phyloP scores from a whole-genome alignment of 805 yeast species.

The Candida andamanensis region DNA sequence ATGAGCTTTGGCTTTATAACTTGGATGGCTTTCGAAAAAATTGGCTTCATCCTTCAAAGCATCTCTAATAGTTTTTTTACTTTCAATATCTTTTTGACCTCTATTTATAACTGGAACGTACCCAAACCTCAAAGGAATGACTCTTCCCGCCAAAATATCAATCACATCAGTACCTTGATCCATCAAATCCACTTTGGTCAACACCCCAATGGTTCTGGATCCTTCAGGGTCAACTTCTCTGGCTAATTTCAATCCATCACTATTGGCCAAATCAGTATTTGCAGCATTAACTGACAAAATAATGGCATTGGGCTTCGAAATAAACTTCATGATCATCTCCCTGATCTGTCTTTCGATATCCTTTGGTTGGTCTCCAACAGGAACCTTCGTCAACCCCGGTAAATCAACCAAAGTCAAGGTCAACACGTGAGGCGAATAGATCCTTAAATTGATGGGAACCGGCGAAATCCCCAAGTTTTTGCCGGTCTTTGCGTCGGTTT shows the following conservation, averaged over 20 bases:
- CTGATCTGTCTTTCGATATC: conserved; percentile 94
- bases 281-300: conserved; percentile 94
- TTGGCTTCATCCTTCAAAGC: conserved; percentile 78
- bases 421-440: conserved; percentile 89
- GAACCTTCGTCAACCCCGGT: conserved; percentile 97
- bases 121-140: conserved; percentile 91
- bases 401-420: conserved; percentile 92
- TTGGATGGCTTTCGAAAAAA: conserved; percentile 84
- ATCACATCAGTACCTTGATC: conserved; percentile 96
- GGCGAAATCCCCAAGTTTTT: conserved; percentile 85
- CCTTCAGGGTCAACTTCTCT: conserved; percentile 99
- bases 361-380: conserved; percentile 98
- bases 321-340: conserved; percentile 87
- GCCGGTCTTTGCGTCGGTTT: conserved; percentile 81
- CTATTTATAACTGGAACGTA: conserved; percentile 96
- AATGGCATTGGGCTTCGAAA: conserved; percentile 92
- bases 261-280: conserved; percentile 93
- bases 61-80: conserved; percentile 77
- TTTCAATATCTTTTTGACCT: conserved; percentile 94
- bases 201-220: conserved; percentile 89
- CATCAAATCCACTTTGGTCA: conserved; percentile 95
- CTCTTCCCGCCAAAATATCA: conserved; percentile 92
- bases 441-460: conserved; percentile 87
- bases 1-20: conserved; percentile 88
- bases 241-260: conserved; percentile 93